Base-by-base conservation (phyloP, 164 flowering plant genomes). In the Taxillus chinensis region DNA sequence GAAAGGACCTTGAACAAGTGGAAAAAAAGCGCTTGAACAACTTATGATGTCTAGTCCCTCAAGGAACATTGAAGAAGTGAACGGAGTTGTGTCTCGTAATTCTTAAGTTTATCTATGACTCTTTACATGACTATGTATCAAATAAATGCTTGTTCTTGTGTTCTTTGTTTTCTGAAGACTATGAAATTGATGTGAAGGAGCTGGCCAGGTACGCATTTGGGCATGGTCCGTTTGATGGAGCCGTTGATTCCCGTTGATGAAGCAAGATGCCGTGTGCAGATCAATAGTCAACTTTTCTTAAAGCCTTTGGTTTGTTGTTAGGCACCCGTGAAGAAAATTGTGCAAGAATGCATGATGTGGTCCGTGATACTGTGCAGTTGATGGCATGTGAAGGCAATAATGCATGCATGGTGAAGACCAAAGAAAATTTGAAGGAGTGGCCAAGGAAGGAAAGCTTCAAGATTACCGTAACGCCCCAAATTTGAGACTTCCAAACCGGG, bases 91-190 rank as follows among this genome's bases (percentile, higher is more conserved):
- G 12, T 58, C 50, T 43, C n/a, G 6, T 40, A 8, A n/a, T 3
- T 17, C 8, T 68, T 7, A 41, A 68, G 17, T 38, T 63, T 45
- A 68, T 67, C n/a, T 68, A 63, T 15, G 27, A 58, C 12, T 45
- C 3, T 16, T 59, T 68, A 14, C 51, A 39, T 11, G 39, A 38
- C 8, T 14, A 68, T 5, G 71, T 51, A 43, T 39, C 58, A 40
- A 63, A 54, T 16, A 58, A 59, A 17, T 63, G 27, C 3, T 60
- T 67, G 56, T 55, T 67, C 45, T 53, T 67, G 1, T 63, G 66
- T 45, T 49, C 60, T 6, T 12, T 43, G 12, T 61, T 41, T 43
- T 11, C 50, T 5, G 60, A 61, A 38, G 59, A 66, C 10, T 13
- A 61, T 27, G 39, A 43, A 4, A 57, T 65, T 57, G 7, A 2